Evolutionary conservation across 805 yeast species (phyloP), one percentile per base, ranked within the genome.

Genomic region (Candida berthetii): DNA sequence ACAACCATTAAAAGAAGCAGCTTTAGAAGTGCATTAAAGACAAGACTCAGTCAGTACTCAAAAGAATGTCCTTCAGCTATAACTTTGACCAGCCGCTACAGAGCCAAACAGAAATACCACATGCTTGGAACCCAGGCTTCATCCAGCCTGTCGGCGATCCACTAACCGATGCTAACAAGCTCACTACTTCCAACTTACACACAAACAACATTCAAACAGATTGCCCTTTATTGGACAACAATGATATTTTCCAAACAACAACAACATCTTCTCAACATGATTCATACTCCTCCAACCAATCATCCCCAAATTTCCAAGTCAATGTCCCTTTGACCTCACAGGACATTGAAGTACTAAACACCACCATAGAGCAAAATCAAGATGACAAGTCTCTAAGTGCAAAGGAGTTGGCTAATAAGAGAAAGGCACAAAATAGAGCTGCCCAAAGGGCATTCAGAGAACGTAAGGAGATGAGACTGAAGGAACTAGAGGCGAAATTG

Each of bases 361-460:
- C 36, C 1, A 35, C 14, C 17, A 38, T 38, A 42, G 24, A 16
- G 2, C 31, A 17, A n/a, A 24, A 22, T 22, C 14, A 10, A 11
- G 31, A 33, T 19, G 46, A 43, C 18, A 32, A 25, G 4, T 29
- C 31, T 13, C 35, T 45, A 8, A 31, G 48, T 1, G 53, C 68
- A 39, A 62, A 64, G 33, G 74, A 78, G 45, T 51, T 76, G 6
- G 71, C 70, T 16, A 65, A 72, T 47, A 79, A 77, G 57, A 72
- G 85, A 40, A 84, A 80, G 55, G 88, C 87, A 2, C 93, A 83
- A 57, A 85, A 86, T 56, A 68, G 95, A 53, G 90, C 90, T 10
- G 95, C 95, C 1, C 96, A 87, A 62, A 69, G 89, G 49, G 95
- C 95, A 3, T 87, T 85, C 61, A 68, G 95, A 46, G 90, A 85